These are phyloP conservation scores for Wickerhamiella azyma DNA, from an alignment of 805 yeast species.

Conservation along the genomic window DNA sequence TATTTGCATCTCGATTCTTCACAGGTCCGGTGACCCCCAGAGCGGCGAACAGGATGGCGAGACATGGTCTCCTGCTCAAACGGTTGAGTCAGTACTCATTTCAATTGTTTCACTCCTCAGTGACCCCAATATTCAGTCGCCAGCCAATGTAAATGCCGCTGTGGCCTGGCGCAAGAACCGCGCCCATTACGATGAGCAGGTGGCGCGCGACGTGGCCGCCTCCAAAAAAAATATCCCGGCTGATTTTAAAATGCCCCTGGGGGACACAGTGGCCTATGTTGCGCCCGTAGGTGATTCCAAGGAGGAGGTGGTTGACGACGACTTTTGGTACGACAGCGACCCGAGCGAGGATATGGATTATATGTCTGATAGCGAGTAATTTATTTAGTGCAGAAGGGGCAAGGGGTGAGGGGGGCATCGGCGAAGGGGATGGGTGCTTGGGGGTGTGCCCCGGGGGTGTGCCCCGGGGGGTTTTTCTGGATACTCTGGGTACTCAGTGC, in stretches of 20 bases:
- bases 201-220: constrained; percentile 53
- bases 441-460: no score
- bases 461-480: no score
- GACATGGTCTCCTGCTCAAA: constrained; percentile 67
- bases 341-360: constrained; percentile 46
- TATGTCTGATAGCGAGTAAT: constrained; percentile 30
- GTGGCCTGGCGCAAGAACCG: constrained; percentile 76
- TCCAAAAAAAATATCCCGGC: constrained; percentile 77
- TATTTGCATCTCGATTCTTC: constrained; percentile 83
- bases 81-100: constrained; percentile 80
- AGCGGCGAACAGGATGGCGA: constrained; percentile 86
- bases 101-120: constrained; percentile 82
- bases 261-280: constrained; percentile 41
- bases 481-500: no score
- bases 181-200: constrained; percentile 60
- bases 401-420: neutral
- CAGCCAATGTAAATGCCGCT: constrained; percentile 94
- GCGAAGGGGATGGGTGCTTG: no score
- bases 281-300: constrained; percentile 26
- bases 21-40: constrained; percentile 80
- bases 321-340: constrained; percentile 71
- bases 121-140: constrained; percentile 86
- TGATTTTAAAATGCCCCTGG: constrained; percentile 70
- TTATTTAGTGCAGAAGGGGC: neutral
- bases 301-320: constrained; percentile 57